Percentiles rank a stretch among this genome's conserved stretches.
These are phyloP conservation scores for Venturiaceae sp. DNA, from an alignment of 2,329 filamentous ascomycete species.

Conservation along the genomic window DNA sequence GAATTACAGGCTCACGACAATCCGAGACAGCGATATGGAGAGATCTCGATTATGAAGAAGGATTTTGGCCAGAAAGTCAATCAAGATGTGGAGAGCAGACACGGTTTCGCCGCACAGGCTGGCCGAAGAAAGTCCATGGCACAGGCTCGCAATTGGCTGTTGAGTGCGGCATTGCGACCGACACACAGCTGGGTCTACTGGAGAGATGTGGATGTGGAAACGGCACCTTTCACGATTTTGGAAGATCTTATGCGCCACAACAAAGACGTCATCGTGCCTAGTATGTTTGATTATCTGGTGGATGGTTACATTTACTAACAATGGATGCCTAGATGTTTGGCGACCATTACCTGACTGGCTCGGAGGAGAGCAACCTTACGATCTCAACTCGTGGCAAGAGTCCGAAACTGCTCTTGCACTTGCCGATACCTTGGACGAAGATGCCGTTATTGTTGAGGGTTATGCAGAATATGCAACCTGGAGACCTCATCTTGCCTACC, in stretches of 20 bases:
- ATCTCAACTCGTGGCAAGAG: constrained; percentile 98
- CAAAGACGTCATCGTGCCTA: constrained; percentile 96
- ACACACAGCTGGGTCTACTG: constrained; percentile 99
- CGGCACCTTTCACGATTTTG: constrained; percentile 89
- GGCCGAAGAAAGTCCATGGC: constrained; percentile 94
- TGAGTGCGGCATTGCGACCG: constrained; percentile 84
- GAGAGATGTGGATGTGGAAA: constrained; percentile 97
- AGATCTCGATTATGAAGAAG: constrained; percentile 97
- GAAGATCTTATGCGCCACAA: constrained; percentile 98
- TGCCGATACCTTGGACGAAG: constrained; percentile 91
- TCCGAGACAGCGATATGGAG: constrained; percentile 75
- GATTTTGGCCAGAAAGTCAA: constrained; percentile 98
- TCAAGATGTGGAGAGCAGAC: constrained; percentile 93
- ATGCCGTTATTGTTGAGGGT: constrained; percentile 96
- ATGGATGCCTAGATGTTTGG: constrained; percentile 60
- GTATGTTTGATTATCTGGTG: constrained; percentile 47
- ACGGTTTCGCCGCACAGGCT: constrained; percentile 94
- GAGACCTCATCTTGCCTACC: constrained; percentile 92
- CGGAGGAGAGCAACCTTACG: constrained; percentile 94
- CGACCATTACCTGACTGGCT: constrained; percentile 98
- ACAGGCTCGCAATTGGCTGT: constrained; percentile 90
- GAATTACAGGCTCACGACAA: constrained; percentile 73
- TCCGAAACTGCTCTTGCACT: constrained; percentile 91
- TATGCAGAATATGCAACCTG: constrained; percentile 99
- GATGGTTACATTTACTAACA: not conserved